Evolutionary conservation across 1,284 basidiomycete species (phyloP).

Genomic region (Mycena citricolor): DNA sequence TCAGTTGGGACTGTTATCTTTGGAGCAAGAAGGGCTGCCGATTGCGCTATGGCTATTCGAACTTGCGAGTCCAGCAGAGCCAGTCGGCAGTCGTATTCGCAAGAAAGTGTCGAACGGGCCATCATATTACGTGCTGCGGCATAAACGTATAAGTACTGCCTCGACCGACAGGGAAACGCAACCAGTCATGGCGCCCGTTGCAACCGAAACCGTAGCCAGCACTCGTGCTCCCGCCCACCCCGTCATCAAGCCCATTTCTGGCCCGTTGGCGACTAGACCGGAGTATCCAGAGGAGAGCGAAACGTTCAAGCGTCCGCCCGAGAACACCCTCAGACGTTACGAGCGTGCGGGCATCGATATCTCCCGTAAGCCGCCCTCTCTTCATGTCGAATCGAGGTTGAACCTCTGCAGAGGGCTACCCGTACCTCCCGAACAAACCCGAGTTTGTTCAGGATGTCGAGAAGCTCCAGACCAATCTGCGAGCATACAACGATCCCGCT

Average conservation of each 20-base stretch:
- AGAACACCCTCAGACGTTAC: slow-evolving; percentile 22
- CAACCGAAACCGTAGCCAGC: slow-evolving; percentile 11
- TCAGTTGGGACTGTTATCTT: no score
- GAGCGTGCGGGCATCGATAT: slow-evolving; percentile 24
- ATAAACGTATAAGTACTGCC: slow-evolving; percentile 10
- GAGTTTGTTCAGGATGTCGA: slow-evolving; percentile 24
- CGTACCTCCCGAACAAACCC: slow-evolving; percentile 23
- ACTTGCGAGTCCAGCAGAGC: no score
- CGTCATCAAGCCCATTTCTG: slow-evolving; percentile 17
- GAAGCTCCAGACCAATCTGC: slow-evolving; percentile 21
- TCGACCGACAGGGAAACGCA: neutral
- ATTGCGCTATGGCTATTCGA: slow-evolving; percentile 17
- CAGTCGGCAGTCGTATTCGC: slow-evolving; percentile 16
- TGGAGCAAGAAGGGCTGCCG: no score
- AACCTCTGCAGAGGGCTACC: slow-evolving; percentile 17
- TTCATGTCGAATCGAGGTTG: neutral
- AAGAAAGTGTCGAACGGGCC: no score
- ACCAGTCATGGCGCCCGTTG: slow-evolving; percentile 18
- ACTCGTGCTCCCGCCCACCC: slow-evolving; percentile 19
- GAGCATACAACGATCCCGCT: slow-evolving; percentile 21
- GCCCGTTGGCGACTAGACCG: slow-evolving; percentile 5
- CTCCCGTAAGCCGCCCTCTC: slow-evolving; percentile 12
- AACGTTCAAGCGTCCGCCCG: slow-evolving; percentile 21
- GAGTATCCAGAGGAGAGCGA: slow-evolving; percentile 14
- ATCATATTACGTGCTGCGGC: slow-evolving; percentile 24